These are phyloP conservation scores for Rosa rugosa DNA, from an alignment of 306 rosid species.

Conservation along the genomic window DNA sequence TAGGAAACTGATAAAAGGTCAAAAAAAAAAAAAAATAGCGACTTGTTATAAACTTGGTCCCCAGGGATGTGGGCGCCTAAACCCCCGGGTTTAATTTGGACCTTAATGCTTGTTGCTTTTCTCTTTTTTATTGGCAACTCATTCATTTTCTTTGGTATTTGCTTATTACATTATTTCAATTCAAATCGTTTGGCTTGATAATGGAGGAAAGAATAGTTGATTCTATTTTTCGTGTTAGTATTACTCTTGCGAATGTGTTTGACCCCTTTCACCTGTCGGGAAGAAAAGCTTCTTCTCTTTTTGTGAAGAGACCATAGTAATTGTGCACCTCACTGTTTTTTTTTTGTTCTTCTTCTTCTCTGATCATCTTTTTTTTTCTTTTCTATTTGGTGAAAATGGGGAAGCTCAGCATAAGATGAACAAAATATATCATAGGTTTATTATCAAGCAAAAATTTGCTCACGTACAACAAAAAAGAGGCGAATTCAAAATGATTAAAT, in stretches of 20 bases:
- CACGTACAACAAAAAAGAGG: no score
- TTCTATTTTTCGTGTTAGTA: neutral
- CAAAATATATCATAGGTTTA: no score
- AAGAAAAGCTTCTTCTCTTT: no score
- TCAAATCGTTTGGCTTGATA: neutral
- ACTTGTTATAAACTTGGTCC: slow-evolving; percentile 12
- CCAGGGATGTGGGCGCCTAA: neutral
- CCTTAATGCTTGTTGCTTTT: slow-evolving; percentile 36
- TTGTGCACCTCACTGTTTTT: neutral
- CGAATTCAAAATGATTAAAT: no score
- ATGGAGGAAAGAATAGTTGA: neutral
- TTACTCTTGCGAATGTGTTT: no score
- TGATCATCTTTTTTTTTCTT: no score
- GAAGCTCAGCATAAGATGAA: no score
- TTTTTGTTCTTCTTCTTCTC: neutral
- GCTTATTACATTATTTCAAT: neutral
- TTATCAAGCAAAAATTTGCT: no score
- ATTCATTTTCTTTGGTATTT: neutral
- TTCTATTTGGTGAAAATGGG: no score
- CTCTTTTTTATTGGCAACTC: slow-evolving; percentile 13
- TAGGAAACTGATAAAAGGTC: slow-evolving; percentile 18
- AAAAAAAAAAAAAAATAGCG: neutral
- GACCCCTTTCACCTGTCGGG: no score
- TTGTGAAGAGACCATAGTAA: neutral
- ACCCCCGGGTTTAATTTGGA: slow-evolving; percentile 9